phyloP scores from a whole-genome alignment of 495 filamentous ascomycete genomes.

The Aspergillus ellipticus region DNA sequence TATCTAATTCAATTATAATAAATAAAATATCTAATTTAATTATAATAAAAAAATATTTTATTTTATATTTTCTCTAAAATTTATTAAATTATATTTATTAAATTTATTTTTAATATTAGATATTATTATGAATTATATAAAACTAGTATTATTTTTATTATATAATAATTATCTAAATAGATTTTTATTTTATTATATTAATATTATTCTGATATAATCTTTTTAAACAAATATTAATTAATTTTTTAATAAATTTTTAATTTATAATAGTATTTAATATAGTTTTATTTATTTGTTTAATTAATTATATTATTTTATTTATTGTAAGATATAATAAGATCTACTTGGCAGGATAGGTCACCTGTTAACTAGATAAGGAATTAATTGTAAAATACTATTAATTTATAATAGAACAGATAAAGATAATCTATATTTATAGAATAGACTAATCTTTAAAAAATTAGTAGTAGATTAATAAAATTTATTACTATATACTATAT shows the following conservation, averaged over 20 bases:
- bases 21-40: too few species aligned
- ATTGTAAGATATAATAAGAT: neutral
- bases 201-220: neutral
- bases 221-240: neutral
- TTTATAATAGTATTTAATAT: neutral
- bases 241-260: neutral
- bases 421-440: too few species aligned
- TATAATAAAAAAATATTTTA: neutral
- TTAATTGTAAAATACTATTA: too few species aligned
- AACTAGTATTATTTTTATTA: slow-evolving; percentile 3
- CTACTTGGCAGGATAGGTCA: neutral
- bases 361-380: too few species aligned
- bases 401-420: too few species aligned
- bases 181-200: neutral
- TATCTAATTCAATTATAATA: slow-evolving; percentile 1
- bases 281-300: too few species aligned
- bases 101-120: neutral
- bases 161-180: neutral
- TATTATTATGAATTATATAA: neutral
- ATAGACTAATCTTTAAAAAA: too few species aligned
- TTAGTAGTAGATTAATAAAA: neutral
- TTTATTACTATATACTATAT: neutral
- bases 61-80: neutral
- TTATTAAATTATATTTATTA: neutral
- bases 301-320: neutral